phyloP scores from a whole-genome alignment of 192 early-diverging fungal species.

The Linnemannia elongata region DNA sequence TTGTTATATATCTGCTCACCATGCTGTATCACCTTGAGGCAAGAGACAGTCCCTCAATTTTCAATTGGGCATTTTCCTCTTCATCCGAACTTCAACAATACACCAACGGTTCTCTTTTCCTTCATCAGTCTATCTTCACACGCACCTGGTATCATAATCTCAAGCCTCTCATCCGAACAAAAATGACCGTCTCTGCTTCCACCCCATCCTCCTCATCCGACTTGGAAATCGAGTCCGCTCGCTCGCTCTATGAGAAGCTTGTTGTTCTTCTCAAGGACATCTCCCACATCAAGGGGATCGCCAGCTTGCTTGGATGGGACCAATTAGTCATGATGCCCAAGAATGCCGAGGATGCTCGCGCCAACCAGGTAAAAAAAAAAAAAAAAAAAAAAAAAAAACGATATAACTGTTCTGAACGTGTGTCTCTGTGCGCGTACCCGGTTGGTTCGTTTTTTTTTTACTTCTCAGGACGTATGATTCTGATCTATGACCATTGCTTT shows the following conservation, averaged over 20 bases:
- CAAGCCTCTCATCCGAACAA: constrained; percentile 26
- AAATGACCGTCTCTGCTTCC: constrained; percentile 46
- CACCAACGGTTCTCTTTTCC: too few species aligned
- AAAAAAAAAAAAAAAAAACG: too few species aligned
- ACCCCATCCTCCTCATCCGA: constrained; percentile 21
- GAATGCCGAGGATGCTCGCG: constrained; percentile 32
- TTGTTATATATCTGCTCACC: too few species aligned
- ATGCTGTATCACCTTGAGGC: too few species aligned
- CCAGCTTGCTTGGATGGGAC: constrained; percentile 48
- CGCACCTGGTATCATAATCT: neutral
- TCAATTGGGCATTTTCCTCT: too few species aligned
- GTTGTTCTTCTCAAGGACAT: constrained; percentile 34
- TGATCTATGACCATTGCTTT: neutral
- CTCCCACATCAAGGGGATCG: constrained; percentile 17
- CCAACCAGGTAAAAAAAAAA: constrained; percentile 22
- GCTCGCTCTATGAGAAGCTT: constrained; percentile 46
- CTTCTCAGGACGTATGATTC: too few species aligned
- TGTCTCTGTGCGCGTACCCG: too few species aligned
- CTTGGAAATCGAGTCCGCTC: constrained; percentile 31
- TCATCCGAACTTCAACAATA: too few species aligned
- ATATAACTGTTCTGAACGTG: too few species aligned
- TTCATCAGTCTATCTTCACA: too few species aligned
- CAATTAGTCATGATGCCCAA: constrained; percentile 60
- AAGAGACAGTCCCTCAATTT: too few species aligned
- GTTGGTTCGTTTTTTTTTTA: neutral